Percentiles rank a stretch among this genome's conserved stretches.
Conservation (phyloP, 306 rosid genomes). For the Arachis hypogaea region DNA sequence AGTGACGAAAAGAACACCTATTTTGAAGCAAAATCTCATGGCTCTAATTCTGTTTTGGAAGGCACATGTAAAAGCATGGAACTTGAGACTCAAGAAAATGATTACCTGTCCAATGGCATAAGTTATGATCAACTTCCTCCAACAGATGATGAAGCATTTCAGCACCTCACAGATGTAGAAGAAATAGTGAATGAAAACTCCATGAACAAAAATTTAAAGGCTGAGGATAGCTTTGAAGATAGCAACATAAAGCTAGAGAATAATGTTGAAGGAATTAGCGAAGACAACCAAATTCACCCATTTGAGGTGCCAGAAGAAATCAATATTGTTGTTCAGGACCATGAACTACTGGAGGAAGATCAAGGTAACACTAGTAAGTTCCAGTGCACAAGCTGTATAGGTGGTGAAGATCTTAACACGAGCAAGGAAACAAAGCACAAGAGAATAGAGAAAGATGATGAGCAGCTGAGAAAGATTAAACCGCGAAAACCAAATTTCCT, state of each 20-base stretch:
- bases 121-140: constrained; percentile 46
- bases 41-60: constrained; percentile 36
- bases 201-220: constrained; percentile 2
- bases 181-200: constrained; percentile 42
- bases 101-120: constrained; percentile 27
- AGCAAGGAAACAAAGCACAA: constrained; percentile 44
- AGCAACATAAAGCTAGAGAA: constrained; percentile 29
- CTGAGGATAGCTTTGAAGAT: constrained; percentile 33
- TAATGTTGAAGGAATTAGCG: constrained; percentile 19
- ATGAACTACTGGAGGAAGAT: constrained; percentile 35
- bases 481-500: constrained; percentile 68
- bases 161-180: constrained; percentile 32
- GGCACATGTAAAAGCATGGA: constrained; percentile 23
- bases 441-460: constrained; percentile 48
- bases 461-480: constrained; percentile 56
- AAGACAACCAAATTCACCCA: constrained; percentile 17
- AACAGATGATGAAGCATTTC: constrained; percentile 46
- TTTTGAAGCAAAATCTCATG: constrained; percentile 40
- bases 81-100: constrained; percentile 40
- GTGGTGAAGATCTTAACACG: constrained; percentile 34
- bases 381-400: constrained; percentile 22
- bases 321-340: constrained; percentile 17
- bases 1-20: constrained; percentile 27
- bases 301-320: constrained; percentile 30
- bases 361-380: constrained; percentile 17